Evolutionary conservation across 2,329 filamentous ascomycete genomes (phyloP), one percentile per base, ranked within the genome.

Genomic region (Colletotrichum sp.): DNA sequence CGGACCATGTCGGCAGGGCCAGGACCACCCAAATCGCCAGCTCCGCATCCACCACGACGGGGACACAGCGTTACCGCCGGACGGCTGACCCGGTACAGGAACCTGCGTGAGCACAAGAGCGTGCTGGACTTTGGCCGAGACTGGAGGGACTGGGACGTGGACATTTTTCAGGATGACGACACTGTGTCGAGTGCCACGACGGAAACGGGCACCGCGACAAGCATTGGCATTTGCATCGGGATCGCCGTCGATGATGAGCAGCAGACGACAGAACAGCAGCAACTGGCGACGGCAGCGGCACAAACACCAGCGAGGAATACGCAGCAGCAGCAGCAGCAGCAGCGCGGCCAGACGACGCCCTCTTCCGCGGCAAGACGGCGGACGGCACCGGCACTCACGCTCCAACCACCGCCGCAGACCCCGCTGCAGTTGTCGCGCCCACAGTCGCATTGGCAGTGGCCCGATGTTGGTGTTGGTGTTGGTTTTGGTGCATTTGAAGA

Each of bases 61-160:
- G 70, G 70, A 59, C 32, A 74, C 64, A 76, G 70, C 74, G 64
- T 76, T 28, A 74, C 64, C 24, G 64, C 70, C 65, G 64, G 71
- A 24, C 55, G 59, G 34, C 34, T 76, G 26, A 39, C 59, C n/a
- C 59, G 70, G 70, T 76, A 76, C 49, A 76, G 70, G 34, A 76
- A 71, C 34, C n/a, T 76, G 34, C 70, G 64, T 34, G 74, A 76
- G 49, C 74, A 76, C 44, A 76, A 69, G 65, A 73, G 70, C 65
- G 64, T 76, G 34, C 49, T 76, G 59, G 74, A 76, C 30, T 76
- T 76, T 76, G 74, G 74, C 34, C 70, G 65, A 28, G 59, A 76
- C 65, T 76, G 74, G 74, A 59, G 70, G 71, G 74, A 76, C 49
- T 76, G 74, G 74, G 74, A 76, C 16, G 74, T 76, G 71, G 70